Percentiles rank a stretch among this genome's conserved stretches.
Conservation (phyloP, 179 eudicot genomes). For the Heliamphora pulchella region DNA sequence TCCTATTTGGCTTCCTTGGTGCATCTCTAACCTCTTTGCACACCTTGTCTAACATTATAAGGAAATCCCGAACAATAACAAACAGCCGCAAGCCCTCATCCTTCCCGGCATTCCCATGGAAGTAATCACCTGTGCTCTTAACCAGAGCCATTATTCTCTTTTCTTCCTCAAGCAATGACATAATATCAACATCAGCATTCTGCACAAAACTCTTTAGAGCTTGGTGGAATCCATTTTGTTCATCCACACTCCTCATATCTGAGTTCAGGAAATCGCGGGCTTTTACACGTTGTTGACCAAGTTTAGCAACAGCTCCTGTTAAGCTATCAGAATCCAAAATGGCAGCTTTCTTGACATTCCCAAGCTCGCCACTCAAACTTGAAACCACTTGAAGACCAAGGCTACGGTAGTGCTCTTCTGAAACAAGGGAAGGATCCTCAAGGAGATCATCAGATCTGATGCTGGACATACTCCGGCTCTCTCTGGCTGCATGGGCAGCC, state of each 20-base stretch:
- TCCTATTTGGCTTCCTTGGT: constrained; percentile 30
- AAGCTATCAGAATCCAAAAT: constrained; percentile 49
- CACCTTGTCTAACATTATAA: constrained; percentile 53
- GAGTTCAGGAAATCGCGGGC: constrained; percentile 47
- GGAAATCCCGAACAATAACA: constrained; percentile 62
- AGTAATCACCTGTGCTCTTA: constrained; percentile 64
- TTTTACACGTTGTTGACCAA: constrained; percentile 43
- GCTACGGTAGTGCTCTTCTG: constrained; percentile 55
- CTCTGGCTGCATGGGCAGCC: constrained; percentile 53
- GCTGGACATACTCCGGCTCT: constrained; percentile 41
- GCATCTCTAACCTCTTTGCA: constrained; percentile 60
- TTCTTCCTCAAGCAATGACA: constrained; percentile 56
- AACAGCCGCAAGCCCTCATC: constrained; percentile 76
- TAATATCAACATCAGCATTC: constrained; percentile 49
- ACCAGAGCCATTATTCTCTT: constrained; percentile 62
- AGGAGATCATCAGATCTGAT: constrained; percentile 48
- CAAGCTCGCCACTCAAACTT: constrained; percentile 51
- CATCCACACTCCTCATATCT: constrained; percentile 39
- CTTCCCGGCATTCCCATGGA: constrained; percentile 68
- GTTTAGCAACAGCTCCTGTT: constrained; percentile 53
- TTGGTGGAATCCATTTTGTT: constrained; percentile 44
- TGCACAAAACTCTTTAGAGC: constrained; percentile 48
- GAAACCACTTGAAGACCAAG: constrained; percentile 72
- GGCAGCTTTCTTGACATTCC: constrained; percentile 69
- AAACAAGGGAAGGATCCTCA: constrained; percentile 37